Base-by-base conservation (phyloP, 257 asterid genomes). In the Solanum chaucha region DNA sequence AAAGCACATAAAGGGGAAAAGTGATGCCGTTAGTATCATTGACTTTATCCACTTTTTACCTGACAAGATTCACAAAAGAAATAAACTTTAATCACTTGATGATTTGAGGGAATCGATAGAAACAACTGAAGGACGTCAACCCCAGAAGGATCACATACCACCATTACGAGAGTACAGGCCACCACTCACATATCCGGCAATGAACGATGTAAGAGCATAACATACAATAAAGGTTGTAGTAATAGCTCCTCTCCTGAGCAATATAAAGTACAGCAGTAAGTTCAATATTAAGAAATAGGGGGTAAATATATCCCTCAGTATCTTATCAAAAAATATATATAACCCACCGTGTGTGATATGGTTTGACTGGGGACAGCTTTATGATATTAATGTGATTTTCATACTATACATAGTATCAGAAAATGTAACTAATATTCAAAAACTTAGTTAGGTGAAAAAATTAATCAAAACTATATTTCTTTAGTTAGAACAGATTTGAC, bases 11-110 rank as follows among this genome's bases (percentile, higher is more conserved):
- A 92, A 93, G 64, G 99, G 99, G 86, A 96, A 94, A 61, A 95
- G 95, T 67, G 98, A 94, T 88, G 96, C 98, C 3, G 98, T 96
- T 82, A 96, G 94, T 89, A 95, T 94, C 98, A 92, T 94, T 11
- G 96, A 90, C 90, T 92, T 95, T 87, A 92, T 94, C 98, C 98
- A 96, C 19, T 87, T 93, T 92, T 96, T 95, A 91, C 98, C 99
- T 96, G 85, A 88, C 78, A 88, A 72, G 40, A 86, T 68, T 46
- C 80, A 77, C 26, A 24, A 26, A 38, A 88, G 28, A 24, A 46
- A 51, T 22, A 22, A 59, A 24, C 20, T 30, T 71, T 32, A 13
- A 41, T 14, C 67, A 28, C 19, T 38, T 26, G 72, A 59, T 36
- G 24, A 26, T 48, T 77, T 67, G 32, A 78, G 77, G 5, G 65